A percentile compares a stretch with the other conserved stretches of the same genome.
Conservation (phyloP, 495 filamentous ascomycete species). For the Talaromyces liani region DNA sequence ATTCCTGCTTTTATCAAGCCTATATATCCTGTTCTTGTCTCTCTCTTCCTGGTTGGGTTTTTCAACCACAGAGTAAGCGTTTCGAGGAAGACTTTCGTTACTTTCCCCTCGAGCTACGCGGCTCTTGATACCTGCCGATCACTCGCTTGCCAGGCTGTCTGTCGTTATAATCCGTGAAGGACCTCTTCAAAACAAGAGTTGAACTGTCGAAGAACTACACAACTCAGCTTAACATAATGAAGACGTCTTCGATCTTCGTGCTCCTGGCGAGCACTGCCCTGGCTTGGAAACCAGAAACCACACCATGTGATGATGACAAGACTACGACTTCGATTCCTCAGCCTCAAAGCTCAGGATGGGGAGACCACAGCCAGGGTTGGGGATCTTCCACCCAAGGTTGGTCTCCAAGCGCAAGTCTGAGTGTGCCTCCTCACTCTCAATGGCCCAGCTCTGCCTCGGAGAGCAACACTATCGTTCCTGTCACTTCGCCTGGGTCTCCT, state of each 20-base stretch:
- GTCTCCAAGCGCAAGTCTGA: too few relatives aligned
- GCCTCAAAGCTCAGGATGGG: not conserved
- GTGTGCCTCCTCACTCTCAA: not conserved
- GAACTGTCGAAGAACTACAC: not conserved
- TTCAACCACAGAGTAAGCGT: not conserved
- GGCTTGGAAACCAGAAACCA: not conserved
- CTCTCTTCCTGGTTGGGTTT: not conserved
- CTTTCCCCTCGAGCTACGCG: slow-evolving; percentile 4
- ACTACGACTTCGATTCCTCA: not conserved
- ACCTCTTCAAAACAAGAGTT: not conserved
- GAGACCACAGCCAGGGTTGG: too few relatives aligned
- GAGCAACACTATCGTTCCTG: slow-evolving; percentile 1
- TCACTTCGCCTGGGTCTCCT: not conserved
- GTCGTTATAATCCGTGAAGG: slow-evolving; percentile 9
- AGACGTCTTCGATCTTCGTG: slow-evolving; percentile 1
- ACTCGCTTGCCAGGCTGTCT: not conserved
- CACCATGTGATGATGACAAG: not conserved
- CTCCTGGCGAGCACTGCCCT: slow-evolving; percentile 9
- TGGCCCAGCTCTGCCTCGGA: not conserved
- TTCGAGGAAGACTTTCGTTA: slow-evolving; percentile 10
- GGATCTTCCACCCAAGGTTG: too few relatives aligned
- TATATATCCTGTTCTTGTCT: not conserved
- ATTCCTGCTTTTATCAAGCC: not conserved
- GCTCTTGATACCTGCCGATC: slow-evolving; percentile 1
- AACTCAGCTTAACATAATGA: slow-evolving; percentile 4